Evolutionary conservation across 2,329 filamentous ascomycete genomes (phyloP), one percentile per base, ranked within the genome.

Genomic region (Alternaria panax): DNA sequence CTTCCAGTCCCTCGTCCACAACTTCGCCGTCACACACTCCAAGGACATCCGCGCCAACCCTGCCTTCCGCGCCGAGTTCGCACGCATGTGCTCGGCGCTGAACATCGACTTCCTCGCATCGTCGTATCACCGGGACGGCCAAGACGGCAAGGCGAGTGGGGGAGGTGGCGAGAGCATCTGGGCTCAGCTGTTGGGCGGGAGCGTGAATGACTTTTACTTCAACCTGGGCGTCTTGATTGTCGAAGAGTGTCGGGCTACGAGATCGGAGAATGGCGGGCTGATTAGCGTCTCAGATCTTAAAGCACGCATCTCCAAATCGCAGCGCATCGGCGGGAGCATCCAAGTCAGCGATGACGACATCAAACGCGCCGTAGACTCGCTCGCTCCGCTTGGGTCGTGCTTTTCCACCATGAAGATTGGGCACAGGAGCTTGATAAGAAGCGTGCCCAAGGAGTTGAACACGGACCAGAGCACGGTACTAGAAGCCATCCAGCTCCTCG

Each of bases 151-250:
- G 6, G 81, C 82, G 18, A 80, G 76, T 16, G 82, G 81, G 2
- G 83, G 80, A 14, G 82, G 81, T 1, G 83, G 80, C 1, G 87
- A 87, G 18, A 95, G 90, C 59, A 88, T 97, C 59, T 98, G 95
- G 94, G 91, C 92, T 8, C 93, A 97, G 81, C 87, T 98, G 63
- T 85, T 98, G 20, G 95, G 95, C 28, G 88, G 91, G 60, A 93
- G 89, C 70, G 93, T 99, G 68, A 96, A 97, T 76, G 95, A 99
- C 78, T 99, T 99, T 76, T 99, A 98, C 81, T 98, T 98, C 78
- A 94, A 96, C 82, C 87, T 99, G 45, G 95, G 93, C 1, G 94
- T 98, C n/a, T 86, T 92, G 50, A 91, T 98, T 1, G 95, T 99
- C 6, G 94, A 98, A 78, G 88, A 97, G 7, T 99, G 95, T 75